A percentile compares a stretch with the other conserved stretches of the same genome.
phyloP scores from a whole-genome alignment of 225 moss, liverwort and hornwort genomes.

The Bryum argenteum region DNA sequence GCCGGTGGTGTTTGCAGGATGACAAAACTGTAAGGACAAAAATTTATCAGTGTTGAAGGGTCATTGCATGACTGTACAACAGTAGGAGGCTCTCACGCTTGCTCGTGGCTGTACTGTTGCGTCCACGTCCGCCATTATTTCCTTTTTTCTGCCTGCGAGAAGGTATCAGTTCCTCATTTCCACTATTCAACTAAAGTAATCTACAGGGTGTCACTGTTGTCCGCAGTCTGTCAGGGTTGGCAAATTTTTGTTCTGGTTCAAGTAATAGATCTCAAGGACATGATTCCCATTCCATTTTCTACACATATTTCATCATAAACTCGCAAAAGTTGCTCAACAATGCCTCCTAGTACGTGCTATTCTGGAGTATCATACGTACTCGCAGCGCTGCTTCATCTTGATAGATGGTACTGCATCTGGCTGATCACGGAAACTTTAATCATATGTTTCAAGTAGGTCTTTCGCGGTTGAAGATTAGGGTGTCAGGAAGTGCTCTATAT shows the following conservation, averaged over 20 bases:
- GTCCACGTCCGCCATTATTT: not conserved
- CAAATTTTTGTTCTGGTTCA: slow-evolving; percentile 16
- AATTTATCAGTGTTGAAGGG: not conserved
- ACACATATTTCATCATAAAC: not conserved
- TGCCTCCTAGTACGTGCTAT: not conserved
- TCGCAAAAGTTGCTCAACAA: not conserved
- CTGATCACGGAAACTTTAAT: not conserved
- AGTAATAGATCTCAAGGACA: not conserved
- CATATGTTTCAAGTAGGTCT: not conserved
- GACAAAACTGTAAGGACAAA: slow-evolving; percentile 16
- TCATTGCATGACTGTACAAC: not conserved
- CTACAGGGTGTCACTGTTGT: slow-evolving; percentile 21
- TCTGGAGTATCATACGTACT: not conserved
- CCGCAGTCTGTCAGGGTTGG: slow-evolving; percentile 7
- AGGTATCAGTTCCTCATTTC: slow-evolving; percentile 12
- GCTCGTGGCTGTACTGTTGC: not conserved
- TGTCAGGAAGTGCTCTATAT: not conserved
- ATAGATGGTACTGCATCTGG: not conserved
- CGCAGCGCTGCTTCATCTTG: not conserved
- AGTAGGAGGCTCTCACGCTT: not conserved
- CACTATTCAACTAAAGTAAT: not conserved
- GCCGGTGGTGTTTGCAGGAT: slow-evolving; percentile 21
- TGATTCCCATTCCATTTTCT: not conserved
- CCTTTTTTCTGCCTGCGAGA: not conserved
- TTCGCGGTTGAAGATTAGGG: not conserved